Evolutionary conservation across 176 grass and related monocot species (phyloP).

Genomic region (Tillandsia fasciculata): DNA sequence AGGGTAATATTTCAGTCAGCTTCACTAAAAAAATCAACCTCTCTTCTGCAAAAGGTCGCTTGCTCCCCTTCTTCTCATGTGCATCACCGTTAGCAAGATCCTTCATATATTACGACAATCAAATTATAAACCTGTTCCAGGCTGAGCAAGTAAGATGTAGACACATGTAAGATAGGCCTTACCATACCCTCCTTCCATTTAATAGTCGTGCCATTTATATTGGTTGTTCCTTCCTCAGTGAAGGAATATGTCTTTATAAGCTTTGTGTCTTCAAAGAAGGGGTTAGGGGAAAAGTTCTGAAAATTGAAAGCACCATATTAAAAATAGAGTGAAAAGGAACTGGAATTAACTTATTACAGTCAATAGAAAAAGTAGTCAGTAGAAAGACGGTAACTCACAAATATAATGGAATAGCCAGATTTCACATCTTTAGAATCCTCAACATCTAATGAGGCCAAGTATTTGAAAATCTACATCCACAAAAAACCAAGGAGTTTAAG

Average conservation of each 20-base stretch:
- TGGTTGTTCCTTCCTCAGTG: constrained; percentile 42
- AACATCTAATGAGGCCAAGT: constrained; percentile 63
- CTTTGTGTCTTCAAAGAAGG: constrained; percentile 74
- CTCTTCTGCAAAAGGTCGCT: constrained; percentile 56
- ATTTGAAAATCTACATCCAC: constrained; percentile 67
- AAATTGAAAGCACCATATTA: constrained; percentile 24
- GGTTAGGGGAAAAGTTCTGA: constrained; percentile 62
- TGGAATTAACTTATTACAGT: background rate
- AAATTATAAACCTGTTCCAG: background rate
- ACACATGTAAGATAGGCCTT: constrained; percentile 1
- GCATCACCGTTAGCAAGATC: constrained; percentile 57
- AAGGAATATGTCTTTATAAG: constrained; percentile 61
- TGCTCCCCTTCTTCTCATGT: constrained; percentile 37
- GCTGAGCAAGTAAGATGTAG: background rate
- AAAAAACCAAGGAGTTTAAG: constrained; percentile 8
- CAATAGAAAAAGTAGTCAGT: background rate
- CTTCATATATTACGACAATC: constrained; percentile 24
- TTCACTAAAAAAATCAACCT: constrained; percentile 25
- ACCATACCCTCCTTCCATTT: constrained; percentile 89
- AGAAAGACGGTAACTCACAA: constrained; percentile 36
- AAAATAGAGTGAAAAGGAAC: constrained; percentile 8
- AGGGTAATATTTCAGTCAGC: background rate
- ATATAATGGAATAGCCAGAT: constrained; percentile 68
- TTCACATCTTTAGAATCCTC: constrained; percentile 84
- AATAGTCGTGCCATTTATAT: constrained; percentile 57